These are phyloP conservation scores for Boletales sp. DNA, from an alignment of 768 basidiomycete species.

Conservation along the genomic window DNA sequence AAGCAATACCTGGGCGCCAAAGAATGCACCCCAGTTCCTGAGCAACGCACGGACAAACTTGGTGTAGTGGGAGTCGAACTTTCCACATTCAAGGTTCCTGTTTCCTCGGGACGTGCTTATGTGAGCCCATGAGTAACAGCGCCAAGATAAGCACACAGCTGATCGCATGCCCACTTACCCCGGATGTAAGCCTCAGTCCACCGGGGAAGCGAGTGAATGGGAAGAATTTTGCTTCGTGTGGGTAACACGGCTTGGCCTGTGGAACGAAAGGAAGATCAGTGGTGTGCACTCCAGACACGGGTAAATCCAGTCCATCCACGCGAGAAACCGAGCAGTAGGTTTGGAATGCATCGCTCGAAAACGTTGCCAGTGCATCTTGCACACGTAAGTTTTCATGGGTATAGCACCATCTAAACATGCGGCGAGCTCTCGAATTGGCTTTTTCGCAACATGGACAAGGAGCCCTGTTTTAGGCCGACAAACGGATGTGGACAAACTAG, in stretches of 20 bases:
- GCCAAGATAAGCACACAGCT: conserved; percentile 15
- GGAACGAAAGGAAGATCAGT: background rate
- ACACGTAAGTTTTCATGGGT: background rate
- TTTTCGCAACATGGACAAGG: too few relatives aligned
- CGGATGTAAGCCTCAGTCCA: conserved; percentile 8
- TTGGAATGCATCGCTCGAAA: background rate
- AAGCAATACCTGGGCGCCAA: conserved; percentile 4
- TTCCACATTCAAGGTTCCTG: conserved; percentile 1
- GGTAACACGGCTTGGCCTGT: background rate
- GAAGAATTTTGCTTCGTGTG: conserved; percentile 8
- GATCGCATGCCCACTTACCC: conserved; percentile 12
- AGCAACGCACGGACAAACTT: conserved; percentile 12
- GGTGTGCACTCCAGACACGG: conserved; percentile 1
- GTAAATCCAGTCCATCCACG: background rate
- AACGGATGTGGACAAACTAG: too few relatives aligned
- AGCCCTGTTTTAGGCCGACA: too few relatives aligned
- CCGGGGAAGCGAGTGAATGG: conserved; percentile 1
- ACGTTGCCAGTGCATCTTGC: background rate
- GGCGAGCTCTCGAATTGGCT: conserved; percentile 10
- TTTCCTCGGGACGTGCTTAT: conserved; percentile 10
- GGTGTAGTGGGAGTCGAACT: conserved; percentile 9
- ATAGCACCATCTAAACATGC: conserved; percentile 7
- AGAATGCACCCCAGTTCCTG: conserved; percentile 29
- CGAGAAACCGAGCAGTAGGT: background rate
- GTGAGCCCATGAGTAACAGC: conserved; percentile 5